Conservation (phyloP, 1,284 basidiomycete species). For the Austroboletus rostrupii region DNA sequence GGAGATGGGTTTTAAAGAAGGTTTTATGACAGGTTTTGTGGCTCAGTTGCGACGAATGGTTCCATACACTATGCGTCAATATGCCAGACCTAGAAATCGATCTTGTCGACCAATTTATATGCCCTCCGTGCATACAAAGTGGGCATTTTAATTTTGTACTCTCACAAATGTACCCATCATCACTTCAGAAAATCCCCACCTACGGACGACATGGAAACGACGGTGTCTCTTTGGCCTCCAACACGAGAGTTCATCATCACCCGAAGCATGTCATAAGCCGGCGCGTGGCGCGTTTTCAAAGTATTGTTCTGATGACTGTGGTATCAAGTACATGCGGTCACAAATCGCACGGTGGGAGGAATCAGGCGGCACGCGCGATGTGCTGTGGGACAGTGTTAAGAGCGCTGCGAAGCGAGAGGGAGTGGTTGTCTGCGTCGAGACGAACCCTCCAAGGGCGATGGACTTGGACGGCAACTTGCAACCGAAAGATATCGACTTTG, state of each 20-base stretch:
- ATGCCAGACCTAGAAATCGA: conserved; percentile 77
- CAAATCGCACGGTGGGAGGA: conserved; percentile 58
- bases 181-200: conserved; percentile 51
- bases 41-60: conserved; percentile 83
- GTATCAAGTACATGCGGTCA: conserved; percentile 61
- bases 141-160: conserved; percentile 30
- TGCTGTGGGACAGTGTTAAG: conserved; percentile 70
- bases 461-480: conserved; percentile 17
- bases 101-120: conserved; percentile 83
- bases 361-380: conserved; percentile 54
- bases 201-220: conserved; percentile 75
- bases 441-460: conserved; percentile 16
- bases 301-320: conserved; percentile 80
- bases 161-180: background rate
- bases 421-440: conserved; percentile 46
- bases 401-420: conserved; percentile 65
- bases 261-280: conserved; percentile 71
- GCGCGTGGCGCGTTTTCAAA: conserved; percentile 77
- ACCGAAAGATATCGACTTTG: conserved; percentile 6
- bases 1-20: background rate
- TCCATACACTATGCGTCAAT: conserved; percentile 75
- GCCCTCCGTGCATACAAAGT: conserved; percentile 73
- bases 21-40: conserved; percentile 1
- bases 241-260: conserved; percentile 54
- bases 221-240: conserved; percentile 66